These are phyloP conservation scores for Durotheca rogersii DNA, from an alignment of 495 filamentous ascomycete genomes.

Conservation along the genomic window DNA sequence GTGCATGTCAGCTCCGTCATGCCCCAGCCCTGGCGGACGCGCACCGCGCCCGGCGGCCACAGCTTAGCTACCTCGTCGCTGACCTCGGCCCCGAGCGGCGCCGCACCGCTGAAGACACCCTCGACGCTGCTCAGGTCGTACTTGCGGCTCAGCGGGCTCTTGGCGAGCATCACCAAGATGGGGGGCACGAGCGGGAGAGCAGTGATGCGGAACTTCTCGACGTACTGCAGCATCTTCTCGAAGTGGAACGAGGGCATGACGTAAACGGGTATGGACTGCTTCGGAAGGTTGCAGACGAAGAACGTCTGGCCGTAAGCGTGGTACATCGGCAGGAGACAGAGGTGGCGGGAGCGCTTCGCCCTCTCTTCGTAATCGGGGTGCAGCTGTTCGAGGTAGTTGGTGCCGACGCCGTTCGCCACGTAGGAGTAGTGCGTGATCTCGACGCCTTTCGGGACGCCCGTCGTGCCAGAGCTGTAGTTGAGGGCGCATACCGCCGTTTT, in stretches of 20 bases:
- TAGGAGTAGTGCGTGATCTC: slow-evolving; percentile 75
- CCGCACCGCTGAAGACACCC: slow-evolving; percentile 59
- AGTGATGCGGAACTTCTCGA: slow-evolving; percentile 69
- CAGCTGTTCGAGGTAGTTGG: slow-evolving; percentile 47
- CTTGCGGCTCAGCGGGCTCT: slow-evolving; percentile 62
- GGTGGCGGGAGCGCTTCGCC: slow-evolving; percentile 28
- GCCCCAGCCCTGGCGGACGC: slow-evolving; percentile 78
- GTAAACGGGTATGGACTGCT: slow-evolving; percentile 55
- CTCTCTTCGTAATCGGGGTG: slow-evolving; percentile 45
- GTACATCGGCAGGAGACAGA: slow-evolving; percentile 71
- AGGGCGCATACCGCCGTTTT: slow-evolving; percentile 49
- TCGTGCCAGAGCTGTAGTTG: slow-evolving; percentile 78
- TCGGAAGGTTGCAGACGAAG: slow-evolving; percentile 42
- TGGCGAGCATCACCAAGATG: slow-evolving; percentile 70
- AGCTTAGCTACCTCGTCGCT: slow-evolving; percentile 57
- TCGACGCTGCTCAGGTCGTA: slow-evolving; percentile 70
- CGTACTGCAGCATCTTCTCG: slow-evolving; percentile 63
- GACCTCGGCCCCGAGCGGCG: slow-evolving; percentile 65
- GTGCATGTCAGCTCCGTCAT: slow-evolving; percentile 80
- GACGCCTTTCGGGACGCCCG: slow-evolving; percentile 81
- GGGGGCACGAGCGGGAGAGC: slow-evolving; percentile 62
- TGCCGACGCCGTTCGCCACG: slow-evolving; percentile 63
- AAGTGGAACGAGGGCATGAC: slow-evolving; percentile 77
- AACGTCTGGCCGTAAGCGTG: slow-evolving; percentile 62
- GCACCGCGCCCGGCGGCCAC: slow-evolving; percentile 55